Evolutionary conservation across 768 basidiomycete species (phyloP), one percentile per base, ranked within the genome.

Genomic region (Terana coerulea): DNA sequence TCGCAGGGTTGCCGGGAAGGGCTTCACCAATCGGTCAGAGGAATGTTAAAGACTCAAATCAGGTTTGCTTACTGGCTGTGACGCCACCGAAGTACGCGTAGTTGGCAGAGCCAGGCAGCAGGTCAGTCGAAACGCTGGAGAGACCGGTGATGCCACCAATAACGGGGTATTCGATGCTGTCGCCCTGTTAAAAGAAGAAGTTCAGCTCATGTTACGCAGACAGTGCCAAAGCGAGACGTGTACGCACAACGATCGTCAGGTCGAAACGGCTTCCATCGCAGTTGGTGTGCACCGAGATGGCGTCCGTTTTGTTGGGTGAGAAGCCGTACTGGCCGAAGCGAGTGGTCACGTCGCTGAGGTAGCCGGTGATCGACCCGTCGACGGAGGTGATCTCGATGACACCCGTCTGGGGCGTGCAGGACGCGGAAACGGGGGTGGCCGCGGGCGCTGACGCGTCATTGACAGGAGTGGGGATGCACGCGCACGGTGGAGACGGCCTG

Each of bases 81-180:
- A 55, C 51, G 21, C 56, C 59, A 22, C 47, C 52, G 29, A 57
- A 24, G 50, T 54, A 55, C 3, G 51, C 56, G 52, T 60, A 57
- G 52, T 56, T 56, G 42, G 26, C 22, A 22, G 52, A 49, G 43
- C 54, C 47, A 12, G 56, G 37, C 0, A 11, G n/a, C 37, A 60
- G 46, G 35, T 55, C 41, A 29, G 24, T 31, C 12, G 47, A 24
- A 5, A 53, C 44, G 51, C 47, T 56, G 28, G 46, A 34, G 43
- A 49, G 51, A 22, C 58, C 58, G 47, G 37, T 37, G 42, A 59
- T 46, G 8, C 29, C 50, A 19, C 58, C 58, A 28, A 59, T 12
- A 39, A 30, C 52, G 7, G 46, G 34, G 50, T 39, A 56, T n/a
- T n/a, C 28, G 35, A 36, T 2, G 55, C 41, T 29, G 36, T 29